These are phyloP conservation scores for Oenanthe sinensis DNA, from an alignment of 129 eudicot species.

Conservation along the genomic window DNA sequence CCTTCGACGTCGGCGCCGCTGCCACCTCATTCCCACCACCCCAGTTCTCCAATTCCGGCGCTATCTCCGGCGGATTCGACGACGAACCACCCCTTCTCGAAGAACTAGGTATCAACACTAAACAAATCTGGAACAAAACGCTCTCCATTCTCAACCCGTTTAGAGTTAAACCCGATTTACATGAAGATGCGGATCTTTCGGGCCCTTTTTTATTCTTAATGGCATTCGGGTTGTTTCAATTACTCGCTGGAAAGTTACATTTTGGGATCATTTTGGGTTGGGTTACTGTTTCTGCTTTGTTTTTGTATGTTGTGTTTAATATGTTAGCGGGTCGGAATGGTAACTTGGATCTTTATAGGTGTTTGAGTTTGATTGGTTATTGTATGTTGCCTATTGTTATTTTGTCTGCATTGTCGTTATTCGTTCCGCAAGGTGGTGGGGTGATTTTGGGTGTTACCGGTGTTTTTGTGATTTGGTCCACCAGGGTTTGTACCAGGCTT, in stretches of 20 bases:
- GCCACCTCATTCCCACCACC: slow-evolving; percentile 56
- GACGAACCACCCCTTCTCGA: slow-evolving; percentile 89
- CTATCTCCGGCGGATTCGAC: slow-evolving; percentile 48
- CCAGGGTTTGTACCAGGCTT: slow-evolving; percentile 64
- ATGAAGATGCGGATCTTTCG: slow-evolving; percentile 74
- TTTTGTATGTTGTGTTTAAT: slow-evolving; percentile 62
- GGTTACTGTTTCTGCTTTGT: slow-evolving; percentile 68
- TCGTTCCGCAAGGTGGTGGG: slow-evolving; percentile 71
- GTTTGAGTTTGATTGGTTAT: slow-evolving; percentile 76
- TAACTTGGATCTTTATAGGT: slow-evolving; percentile 63
- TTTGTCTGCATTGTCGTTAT: slow-evolving; percentile 51
- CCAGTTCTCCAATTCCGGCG: slow-evolving; percentile 31
- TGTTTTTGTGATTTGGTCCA: slow-evolving; percentile 62
- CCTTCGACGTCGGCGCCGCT: slow-evolving; percentile 65
- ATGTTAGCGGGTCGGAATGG: slow-evolving; percentile 84
- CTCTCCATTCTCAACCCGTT: slow-evolving; percentile 63
- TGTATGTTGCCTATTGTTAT: slow-evolving; percentile 75
- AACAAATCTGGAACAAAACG: slow-evolving; percentile 75
- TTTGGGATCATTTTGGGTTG: slow-evolving; percentile 81
- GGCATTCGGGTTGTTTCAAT: slow-evolving; percentile 78
- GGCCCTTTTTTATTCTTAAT: slow-evolving; percentile 70
- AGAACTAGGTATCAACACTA: slow-evolving; percentile 82
- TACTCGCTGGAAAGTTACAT: slow-evolving; percentile 78
- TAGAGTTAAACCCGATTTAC: slow-evolving; percentile 48
- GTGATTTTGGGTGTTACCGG: slow-evolving; percentile 47